A percentile compares a stretch with the other conserved stretches of the same genome.
Evolutionary conservation across 257 asterid species (phyloP).

Genomic region (Solanum okadae): DNA sequence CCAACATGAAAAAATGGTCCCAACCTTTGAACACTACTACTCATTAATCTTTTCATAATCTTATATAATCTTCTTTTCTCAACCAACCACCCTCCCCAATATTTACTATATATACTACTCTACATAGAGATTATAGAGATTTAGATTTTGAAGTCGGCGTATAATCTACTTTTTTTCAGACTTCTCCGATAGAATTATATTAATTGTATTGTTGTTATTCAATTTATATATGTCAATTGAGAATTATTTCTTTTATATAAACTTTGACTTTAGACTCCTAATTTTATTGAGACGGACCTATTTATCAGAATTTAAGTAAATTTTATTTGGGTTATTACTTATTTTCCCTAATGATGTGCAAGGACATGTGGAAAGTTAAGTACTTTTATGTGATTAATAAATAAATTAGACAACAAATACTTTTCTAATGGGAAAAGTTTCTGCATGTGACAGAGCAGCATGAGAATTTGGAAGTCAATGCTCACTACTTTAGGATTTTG

Average conservation of each 20-base stretch:
- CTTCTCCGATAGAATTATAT: fast-evolving
- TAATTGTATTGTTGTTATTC: too few relatives aligned
- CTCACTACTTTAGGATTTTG: neutral
- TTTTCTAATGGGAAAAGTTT: neutral
- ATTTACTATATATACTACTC: neutral
- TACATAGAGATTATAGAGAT: neutral
- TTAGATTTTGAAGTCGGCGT: fast-evolving
- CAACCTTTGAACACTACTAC: neutral
- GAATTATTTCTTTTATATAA: too few relatives aligned
- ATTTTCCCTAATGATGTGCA: neutral
- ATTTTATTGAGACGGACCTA: neutral
- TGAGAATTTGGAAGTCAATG: neutral
- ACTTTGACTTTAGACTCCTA: neutral
- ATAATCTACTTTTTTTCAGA: too few relatives aligned
- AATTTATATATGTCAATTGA: too few relatives aligned
- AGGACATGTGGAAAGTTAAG: neutral
- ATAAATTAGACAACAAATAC: neutral
- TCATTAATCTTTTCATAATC: neutral
- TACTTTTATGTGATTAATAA: neutral
- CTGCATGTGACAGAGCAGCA: neutral
- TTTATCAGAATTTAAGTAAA: neutral
- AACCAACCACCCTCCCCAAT: neutral
- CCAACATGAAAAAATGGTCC: neutral
- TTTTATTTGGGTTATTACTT: neutral
- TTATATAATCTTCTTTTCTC: neutral